Evolutionary conservation across 2,329 filamentous ascomycete species (phyloP).

Genomic region (Monilinia laxa): DNA sequence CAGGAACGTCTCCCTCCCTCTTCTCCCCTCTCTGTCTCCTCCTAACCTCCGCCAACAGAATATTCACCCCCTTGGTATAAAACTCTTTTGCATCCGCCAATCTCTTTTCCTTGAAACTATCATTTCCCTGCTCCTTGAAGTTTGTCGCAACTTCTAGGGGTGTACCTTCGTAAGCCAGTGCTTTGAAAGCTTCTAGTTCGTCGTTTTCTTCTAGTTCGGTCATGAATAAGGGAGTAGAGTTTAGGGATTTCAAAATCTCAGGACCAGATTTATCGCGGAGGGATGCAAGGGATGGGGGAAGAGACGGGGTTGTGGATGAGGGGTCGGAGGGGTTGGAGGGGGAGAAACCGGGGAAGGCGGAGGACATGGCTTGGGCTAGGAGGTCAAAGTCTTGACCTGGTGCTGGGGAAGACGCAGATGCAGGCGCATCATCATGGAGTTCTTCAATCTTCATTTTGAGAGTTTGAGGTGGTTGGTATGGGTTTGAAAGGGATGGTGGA

Average conservation of each 20-base stretch:
- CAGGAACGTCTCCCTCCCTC: conserved; percentile 45
- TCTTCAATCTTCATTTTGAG: conserved; percentile 39
- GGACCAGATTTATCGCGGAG: conserved; percentile 56
- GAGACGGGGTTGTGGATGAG: conserved; percentile 36
- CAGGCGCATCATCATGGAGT: conserved; percentile 29
- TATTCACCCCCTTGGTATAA: conserved; percentile 80
- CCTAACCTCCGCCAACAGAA: conserved; percentile 64
- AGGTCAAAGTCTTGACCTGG: conserved; percentile 30
- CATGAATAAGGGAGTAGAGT: conserved; percentile 88
- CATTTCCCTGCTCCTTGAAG: conserved; percentile 92
- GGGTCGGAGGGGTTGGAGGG: conserved; percentile 31
- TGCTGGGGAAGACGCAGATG: conserved; percentile 19
- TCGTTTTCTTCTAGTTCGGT: conserved; percentile 85
- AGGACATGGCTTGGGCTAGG: conserved; percentile 36
- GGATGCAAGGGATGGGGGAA: conserved; percentile 59
- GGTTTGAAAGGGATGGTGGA: not conserved
- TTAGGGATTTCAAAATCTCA: conserved; percentile 63
- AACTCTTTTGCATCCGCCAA: conserved; percentile 88
- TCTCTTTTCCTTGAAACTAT: conserved; percentile 70
- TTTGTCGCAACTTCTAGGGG: conserved; percentile 76
- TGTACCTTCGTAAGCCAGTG: conserved; percentile 90
- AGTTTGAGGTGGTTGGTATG: not conserved
- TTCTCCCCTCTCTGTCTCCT: conserved; percentile 47
- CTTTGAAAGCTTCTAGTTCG: conserved; percentile 81
- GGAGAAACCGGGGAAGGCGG: conserved; percentile 23